phyloP scores from a whole-genome alignment of 1,284 basidiomycete species.

The Ustilago lituana region DNA sequence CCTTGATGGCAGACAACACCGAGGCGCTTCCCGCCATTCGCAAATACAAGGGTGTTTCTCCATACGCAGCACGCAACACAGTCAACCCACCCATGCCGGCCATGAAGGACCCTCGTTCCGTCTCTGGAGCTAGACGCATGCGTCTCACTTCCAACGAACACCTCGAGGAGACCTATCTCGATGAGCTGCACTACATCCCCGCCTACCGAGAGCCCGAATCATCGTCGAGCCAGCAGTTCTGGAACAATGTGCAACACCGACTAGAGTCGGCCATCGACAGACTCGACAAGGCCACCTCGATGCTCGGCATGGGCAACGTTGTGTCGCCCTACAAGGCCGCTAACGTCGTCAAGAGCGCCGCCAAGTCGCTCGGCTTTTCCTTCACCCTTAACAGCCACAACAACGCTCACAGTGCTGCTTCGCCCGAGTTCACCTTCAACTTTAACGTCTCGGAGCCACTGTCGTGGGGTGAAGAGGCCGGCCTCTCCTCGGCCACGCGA shows the following conservation, averaged over 20 bases:
- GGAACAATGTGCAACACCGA: conserved; percentile 42
- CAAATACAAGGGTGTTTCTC: conserved; percentile 44
- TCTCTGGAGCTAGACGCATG: conserved; percentile 36
- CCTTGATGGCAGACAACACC: conserved; percentile 41
- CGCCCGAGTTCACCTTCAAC: conserved; percentile 44
- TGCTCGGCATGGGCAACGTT: conserved; percentile 32
- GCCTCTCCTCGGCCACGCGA: conserved; percentile 30
- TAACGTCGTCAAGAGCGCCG: conserved; percentile 36
- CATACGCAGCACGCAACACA: conserved; percentile 30
- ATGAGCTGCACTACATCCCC: conserved; percentile 44
- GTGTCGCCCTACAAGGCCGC: conserved; percentile 29
- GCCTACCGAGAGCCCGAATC: conserved; percentile 11
- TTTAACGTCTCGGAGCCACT: conserved; percentile 44
- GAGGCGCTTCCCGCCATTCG: conserved; percentile 45
- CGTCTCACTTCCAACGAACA: conserved; percentile 43
- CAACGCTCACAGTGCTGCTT: conserved; percentile 2
- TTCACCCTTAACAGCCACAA: conserved; percentile 36
- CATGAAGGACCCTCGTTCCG: conserved; percentile 35
- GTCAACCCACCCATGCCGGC: conserved; percentile 19
- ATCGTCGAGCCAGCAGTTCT: conserved; percentile 40
- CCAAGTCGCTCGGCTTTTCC: conserved; percentile 40
- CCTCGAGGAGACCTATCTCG: conserved; percentile 44
- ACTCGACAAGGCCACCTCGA: conserved; percentile 32
- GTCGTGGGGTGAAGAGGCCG: conserved; percentile 42
- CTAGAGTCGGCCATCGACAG: conserved; percentile 36